phyloP scores from a whole-genome alignment of 106 monocot genomes.

The Vanilla planifolia region DNA sequence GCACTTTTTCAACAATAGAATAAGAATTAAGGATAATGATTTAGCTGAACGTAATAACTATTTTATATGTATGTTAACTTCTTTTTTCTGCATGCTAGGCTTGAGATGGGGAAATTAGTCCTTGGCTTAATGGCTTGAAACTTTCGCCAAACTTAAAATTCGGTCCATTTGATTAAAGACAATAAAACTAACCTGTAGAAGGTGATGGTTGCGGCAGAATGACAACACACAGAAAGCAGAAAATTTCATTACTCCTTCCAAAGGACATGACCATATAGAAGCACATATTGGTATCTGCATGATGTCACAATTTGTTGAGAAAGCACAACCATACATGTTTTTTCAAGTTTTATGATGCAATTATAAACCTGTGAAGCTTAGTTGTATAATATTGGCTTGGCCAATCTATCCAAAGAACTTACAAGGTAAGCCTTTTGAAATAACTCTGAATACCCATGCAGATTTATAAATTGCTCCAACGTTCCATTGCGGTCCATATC shows the following conservation, averaged over 20 bases:
- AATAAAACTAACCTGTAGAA: constrained; percentile 65
- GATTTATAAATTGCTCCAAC: constrained; percentile 64
- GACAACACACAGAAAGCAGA: constrained; percentile 90
- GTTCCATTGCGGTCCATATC: constrained; percentile 72
- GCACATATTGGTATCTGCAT: constrained; percentile 79
- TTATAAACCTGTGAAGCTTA: not conserved
- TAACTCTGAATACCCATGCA: constrained; percentile 72
- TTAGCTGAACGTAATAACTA: no score
- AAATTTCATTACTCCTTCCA: constrained; percentile 67
- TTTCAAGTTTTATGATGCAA: not conserved
- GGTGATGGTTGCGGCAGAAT: constrained; percentile 87
- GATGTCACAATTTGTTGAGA: not conserved
- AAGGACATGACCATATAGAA: constrained; percentile 87
- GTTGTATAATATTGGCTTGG: not conserved
- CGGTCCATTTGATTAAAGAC: no score
- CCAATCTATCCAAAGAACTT: constrained; percentile 9
- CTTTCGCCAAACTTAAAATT: no score
- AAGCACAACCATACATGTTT: no score
- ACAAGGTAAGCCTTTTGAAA: constrained; percentile 90
- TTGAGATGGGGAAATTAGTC: no score
- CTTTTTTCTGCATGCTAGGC: no score
- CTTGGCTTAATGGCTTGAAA: no score
- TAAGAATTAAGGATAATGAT: no score
- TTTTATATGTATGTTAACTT: no score
- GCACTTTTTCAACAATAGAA: no score